Evolutionary conservation across 768 basidiomycete species (phyloP).

Genomic region (Rhizopogon sp.): DNA sequence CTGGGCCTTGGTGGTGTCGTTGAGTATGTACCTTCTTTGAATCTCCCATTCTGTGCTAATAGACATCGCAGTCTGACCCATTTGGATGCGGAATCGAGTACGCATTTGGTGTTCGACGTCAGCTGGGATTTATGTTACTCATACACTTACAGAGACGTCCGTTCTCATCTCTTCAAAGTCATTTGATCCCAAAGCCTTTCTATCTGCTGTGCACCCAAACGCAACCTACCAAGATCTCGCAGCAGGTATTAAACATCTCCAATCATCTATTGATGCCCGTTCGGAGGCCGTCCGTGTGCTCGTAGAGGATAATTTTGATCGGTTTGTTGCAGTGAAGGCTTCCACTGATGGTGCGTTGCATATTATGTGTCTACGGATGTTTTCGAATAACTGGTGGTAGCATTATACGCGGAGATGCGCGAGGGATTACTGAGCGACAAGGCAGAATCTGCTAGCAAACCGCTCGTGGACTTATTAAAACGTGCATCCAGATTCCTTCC

Average conservation of each 20-base stretch:
- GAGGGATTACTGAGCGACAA: conserved; percentile 75
- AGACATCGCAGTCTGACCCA: conserved; percentile 44
- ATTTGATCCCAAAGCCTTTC: conserved; percentile 92
- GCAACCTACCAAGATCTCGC: conserved; percentile 92
- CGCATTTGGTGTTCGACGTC: conserved; percentile 23
- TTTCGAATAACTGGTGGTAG: conserved; percentile 33
- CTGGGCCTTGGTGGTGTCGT: conserved; percentile 67
- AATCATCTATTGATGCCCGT: conserved; percentile 78
- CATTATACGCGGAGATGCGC: conserved; percentile 88
- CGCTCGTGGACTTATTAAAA: conserved; percentile 80
- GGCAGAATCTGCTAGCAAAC: conserved; percentile 79
- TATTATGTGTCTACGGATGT: conserved; percentile 1
- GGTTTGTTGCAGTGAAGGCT: conserved; percentile 95
- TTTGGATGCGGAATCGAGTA: conserved; percentile 78
- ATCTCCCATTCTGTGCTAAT: conserved; percentile 3
- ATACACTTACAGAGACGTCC: conserved; percentile 53
- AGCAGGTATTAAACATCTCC: conserved; percentile 67
- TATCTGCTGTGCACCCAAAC: conserved; percentile 88
- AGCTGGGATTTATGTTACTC: conserved; percentile 4
- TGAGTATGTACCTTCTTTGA: conserved; percentile 41
- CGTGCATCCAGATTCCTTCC: conserved; percentile 38
- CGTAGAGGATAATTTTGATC: conserved; percentile 97
- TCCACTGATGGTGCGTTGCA: conserved; percentile 77
- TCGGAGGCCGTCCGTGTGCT: conserved; percentile 93
- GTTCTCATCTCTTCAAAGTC: conserved; percentile 88